Evolutionary conservation across 257 asterid genomes (phyloP).

Genomic region (Solanum pinnatisectum): DNA sequence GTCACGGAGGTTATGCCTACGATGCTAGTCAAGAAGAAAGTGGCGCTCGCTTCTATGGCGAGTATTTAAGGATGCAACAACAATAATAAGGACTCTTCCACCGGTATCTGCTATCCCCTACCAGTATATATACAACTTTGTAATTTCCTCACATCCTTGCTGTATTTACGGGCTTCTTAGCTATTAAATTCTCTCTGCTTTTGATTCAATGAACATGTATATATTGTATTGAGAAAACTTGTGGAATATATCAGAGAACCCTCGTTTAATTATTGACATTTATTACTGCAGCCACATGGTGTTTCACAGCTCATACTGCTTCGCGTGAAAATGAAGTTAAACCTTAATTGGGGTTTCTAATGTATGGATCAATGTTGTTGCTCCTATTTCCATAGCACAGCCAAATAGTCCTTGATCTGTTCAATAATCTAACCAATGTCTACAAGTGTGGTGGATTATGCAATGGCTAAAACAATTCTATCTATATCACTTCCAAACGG

Average conservation of each 20-base stretch:
- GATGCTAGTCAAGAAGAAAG: conserved; percentile 44
- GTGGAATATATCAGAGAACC: neutral
- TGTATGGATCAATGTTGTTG: neutral
- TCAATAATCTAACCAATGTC: neutral
- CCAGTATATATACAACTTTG: neutral
- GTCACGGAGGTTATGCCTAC: conserved; percentile 89
- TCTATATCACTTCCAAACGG: neutral
- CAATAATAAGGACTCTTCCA: neutral
- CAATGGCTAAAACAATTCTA: neutral
- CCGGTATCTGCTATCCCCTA: neutral
- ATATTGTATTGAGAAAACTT: neutral
- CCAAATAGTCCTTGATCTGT: neutral
- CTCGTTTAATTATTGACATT: neutral
- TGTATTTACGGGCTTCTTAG: neutral
- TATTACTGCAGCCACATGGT: neutral
- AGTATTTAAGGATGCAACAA: conserved; percentile 31
- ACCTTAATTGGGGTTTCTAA: neutral
- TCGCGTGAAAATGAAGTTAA: neutral
- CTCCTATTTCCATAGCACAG: neutral
- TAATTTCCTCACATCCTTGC: neutral
- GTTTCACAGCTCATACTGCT: neutral
- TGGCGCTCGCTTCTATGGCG: conserved; percentile 35
- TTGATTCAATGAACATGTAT: neutral
- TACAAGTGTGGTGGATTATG: neutral
- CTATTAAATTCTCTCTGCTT: neutral